Percentiles rank a stretch among this genome's conserved stretches.
Conservation (phyloP, 2,329 filamentous ascomycete genomes). For the Bimuria novae-zelandiae region DNA sequence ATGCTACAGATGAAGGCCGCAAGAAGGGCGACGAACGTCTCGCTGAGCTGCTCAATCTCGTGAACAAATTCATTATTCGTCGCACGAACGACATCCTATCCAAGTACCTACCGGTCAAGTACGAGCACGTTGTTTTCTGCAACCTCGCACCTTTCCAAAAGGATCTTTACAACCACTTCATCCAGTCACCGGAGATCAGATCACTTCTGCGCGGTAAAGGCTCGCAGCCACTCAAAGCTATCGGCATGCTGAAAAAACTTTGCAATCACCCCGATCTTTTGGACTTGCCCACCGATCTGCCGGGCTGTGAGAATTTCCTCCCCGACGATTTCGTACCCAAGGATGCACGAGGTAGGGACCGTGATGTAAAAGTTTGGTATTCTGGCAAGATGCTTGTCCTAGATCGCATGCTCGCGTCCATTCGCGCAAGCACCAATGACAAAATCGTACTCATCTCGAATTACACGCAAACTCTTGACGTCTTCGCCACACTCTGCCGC, state of each 20-base stretch:
- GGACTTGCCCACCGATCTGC: conserved; percentile 79
- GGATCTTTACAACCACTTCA: conserved; percentile 95
- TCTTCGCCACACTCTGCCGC: conserved; percentile 91
- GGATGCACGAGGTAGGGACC: conserved; percentile 83
- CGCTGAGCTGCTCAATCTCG: conserved; percentile 76
- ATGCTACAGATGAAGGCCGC: conserved; percentile 80
- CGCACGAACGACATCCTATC: conserved; percentile 97
- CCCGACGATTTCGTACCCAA: conserved; percentile 89
- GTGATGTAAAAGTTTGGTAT: conserved; percentile 93
- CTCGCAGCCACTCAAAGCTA: conserved; percentile 94
- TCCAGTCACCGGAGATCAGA: conserved; percentile 93
- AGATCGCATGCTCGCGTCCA: conserved; percentile 96
- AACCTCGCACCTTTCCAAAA: conserved; percentile 91
- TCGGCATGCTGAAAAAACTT: conserved; percentile 94
- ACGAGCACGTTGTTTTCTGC: conserved; percentile 99
- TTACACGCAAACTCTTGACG: conserved; percentile 93
- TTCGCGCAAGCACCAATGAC: conserved; percentile 94
- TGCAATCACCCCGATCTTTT: conserved; percentile 97
- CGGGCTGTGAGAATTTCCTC: conserved; percentile 79
- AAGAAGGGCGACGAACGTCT: conserved; percentile 83
- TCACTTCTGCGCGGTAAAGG: conserved; percentile 90
- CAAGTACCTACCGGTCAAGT: conserved; percentile 97
- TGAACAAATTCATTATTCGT: conserved; percentile 98
- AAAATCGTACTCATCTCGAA: conserved; percentile 99
- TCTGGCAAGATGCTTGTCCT: conserved; percentile 98